Conservation (phyloP, 495 filamentous ascomycete species). For the Haplographium delicatum region DNA sequence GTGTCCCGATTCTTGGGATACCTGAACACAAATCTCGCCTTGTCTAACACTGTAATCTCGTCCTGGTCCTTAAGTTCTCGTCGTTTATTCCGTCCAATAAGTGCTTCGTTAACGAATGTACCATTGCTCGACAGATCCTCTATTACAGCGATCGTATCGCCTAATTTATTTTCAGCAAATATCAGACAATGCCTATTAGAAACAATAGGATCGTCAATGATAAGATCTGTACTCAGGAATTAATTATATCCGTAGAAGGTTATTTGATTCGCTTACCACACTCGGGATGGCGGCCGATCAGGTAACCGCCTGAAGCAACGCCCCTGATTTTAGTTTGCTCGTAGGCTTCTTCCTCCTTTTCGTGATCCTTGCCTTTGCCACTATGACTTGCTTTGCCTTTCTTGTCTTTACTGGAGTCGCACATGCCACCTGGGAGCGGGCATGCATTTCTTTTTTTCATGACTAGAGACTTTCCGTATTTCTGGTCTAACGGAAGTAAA, state of each 20-base stretch:
- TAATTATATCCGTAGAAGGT: conserved; percentile 17
- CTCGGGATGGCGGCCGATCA: conserved; percentile 89
- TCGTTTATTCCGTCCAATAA: conserved; percentile 87
- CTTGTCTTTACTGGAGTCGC: conserved; percentile 13
- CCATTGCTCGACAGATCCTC: conserved; percentile 96
- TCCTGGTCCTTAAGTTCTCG: conserved; percentile 84
- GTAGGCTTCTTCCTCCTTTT: conserved; percentile 51
- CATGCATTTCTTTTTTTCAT: conserved; percentile 65
- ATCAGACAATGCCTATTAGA: conserved; percentile 93
- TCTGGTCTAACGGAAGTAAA: conserved; percentile 70
- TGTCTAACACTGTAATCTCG: conserved; percentile 78
- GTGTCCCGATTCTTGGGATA: conserved; percentile 74
- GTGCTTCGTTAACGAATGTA: conserved; percentile 88
- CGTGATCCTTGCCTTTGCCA: conserved; percentile 34
- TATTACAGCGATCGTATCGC: conserved; percentile 72
- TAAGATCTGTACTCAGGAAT: conserved; percentile 55
- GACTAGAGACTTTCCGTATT: conserved; percentile 63
- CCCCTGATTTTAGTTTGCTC: conserved; percentile 49
- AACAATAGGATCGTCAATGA: conserved; percentile 74
- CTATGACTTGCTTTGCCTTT: conserved; percentile 30
- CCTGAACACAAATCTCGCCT: conserved; percentile 81
- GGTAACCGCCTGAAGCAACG: conserved; percentile 69
- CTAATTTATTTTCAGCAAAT: conserved; percentile 79
- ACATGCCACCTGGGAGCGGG: conserved; percentile 41
- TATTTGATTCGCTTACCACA: conserved; percentile 60